Evolutionary conservation across 106 monocot genomes (phyloP), one percentile per base, ranked within the genome.

Genomic region (Dactylorhiza incarnata): DNA sequence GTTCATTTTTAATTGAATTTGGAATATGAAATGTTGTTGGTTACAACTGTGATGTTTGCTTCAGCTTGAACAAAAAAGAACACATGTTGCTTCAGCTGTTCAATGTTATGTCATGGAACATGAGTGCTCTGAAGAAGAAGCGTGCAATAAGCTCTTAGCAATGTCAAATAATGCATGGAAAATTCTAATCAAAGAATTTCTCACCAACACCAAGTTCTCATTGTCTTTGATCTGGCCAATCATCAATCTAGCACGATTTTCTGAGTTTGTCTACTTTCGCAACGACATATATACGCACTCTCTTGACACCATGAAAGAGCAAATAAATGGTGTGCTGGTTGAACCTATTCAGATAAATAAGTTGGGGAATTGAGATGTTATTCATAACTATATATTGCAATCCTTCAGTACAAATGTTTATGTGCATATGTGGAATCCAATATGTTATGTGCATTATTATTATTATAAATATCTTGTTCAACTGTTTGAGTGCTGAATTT

Each of bases 161-260:
- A 69, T 69, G 69, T 15, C 45, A 1, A n/a, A 69, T 44, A 2
- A 69, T 17, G 43, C 69, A 16, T 69, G 69, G 69, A 69, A 69
- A 69, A 12, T 7, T 4, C 45, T 69, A 45, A 69, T 45, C 9
- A 69, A 46, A 25, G 69, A 69, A 19, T 46, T 45, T 69, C 17
- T 66, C 24, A 0, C 5, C 7, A 10, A 2, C 0, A 24, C 9
- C 9, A 66, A 66, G 9, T 0, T 66, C 0, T 2, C 69, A 4
- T 46, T 45, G 4, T 46, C 6, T 46, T 45, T 69, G n/a, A n/a
- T 69, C 16, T 14, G 5, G n/a, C 69, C 69, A n/a, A 45, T 9
- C 8, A 46, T 69, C 10, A 69, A 69, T 7, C 69, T 69, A 45
- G 69, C 69, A n/a, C 69, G 69, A 5, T 69, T 45, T 69, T 45